phyloP scores from a whole-genome alignment of 768 basidiomycete genomes.

The Flagelloscypha sp. region DNA sequence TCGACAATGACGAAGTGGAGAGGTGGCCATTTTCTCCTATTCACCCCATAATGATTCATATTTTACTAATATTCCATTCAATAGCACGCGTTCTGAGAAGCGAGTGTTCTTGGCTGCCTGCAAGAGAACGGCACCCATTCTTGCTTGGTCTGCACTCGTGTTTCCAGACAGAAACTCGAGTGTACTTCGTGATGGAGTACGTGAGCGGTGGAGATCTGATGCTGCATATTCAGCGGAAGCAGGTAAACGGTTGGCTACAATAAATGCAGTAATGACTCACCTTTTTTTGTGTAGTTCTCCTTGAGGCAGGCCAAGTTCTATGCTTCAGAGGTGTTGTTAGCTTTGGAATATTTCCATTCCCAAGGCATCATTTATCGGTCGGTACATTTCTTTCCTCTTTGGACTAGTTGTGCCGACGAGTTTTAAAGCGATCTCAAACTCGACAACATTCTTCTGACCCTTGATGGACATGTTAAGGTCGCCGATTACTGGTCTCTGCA shows the following conservation, averaged over 20 bases:
- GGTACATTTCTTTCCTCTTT: constrained; percentile 15
- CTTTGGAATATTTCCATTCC: constrained; percentile 94
- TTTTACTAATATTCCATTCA: constrained; percentile 4
- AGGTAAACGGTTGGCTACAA: no score
- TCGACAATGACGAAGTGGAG: constrained; percentile 99
- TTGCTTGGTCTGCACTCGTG: constrained; percentile 94
- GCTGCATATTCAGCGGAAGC: constrained; percentile 98
- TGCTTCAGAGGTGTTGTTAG: constrained; percentile 91
- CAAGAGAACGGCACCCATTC: constrained; percentile 95
- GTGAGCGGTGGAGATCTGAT: constrained; percentile 98
- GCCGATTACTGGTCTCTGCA: constrained; percentile 99
- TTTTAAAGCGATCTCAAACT: constrained; percentile 81
- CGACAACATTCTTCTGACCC: constrained; percentile 93
- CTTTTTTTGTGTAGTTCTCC: no score
- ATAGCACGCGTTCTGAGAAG: constrained; percentile 96
- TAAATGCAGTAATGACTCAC: no score
- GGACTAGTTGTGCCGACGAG: constrained; percentile 4
- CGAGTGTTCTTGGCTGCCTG: constrained; percentile 97
- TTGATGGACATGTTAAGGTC: constrained; percentile 97
- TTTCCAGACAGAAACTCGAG: constrained; percentile 98
- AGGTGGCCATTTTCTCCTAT: constrained; percentile 46
- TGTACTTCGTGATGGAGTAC: constrained; percentile 99
- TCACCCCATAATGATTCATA: background rate
- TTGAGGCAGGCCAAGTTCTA: constrained; percentile 98
- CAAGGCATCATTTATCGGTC: constrained; percentile 99